These are phyloP conservation scores for Paraphoma sp. DNA, from an alignment of 2,329 filamentous ascomycete species.

Conservation along the genomic window DNA sequence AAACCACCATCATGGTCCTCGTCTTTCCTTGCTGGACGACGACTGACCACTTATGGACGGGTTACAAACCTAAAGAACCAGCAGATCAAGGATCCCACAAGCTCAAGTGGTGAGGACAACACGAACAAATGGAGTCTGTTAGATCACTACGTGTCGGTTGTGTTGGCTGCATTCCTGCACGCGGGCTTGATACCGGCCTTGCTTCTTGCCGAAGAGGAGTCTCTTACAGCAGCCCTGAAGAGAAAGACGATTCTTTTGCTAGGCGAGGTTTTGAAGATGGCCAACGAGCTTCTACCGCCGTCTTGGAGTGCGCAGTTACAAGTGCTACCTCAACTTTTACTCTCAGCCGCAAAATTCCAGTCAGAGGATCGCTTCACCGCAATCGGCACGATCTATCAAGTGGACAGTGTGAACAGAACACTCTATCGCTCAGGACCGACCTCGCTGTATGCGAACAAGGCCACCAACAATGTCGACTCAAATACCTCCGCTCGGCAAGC, in stretches of 20 bases:
- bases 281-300: conserved; percentile 82
- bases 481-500: conserved; percentile 45
- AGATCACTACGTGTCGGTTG: conserved; percentile 89
- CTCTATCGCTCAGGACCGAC: conserved; percentile 77
- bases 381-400: conserved; percentile 93
- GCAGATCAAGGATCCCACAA: conserved; percentile 56
- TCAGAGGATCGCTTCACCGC: conserved; percentile 78
- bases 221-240: conserved; percentile 73
- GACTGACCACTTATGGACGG: conserved; percentile 94
- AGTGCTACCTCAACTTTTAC: conserved; percentile 83
- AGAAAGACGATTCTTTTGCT: conserved; percentile 90
- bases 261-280: conserved; percentile 88
- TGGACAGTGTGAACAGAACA: conserved; percentile 95
- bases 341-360: conserved; percentile 74
- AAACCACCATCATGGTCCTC: conserved; percentile 95
- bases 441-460: conserved; percentile 42
- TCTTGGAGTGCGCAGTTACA: conserved; percentile 85
- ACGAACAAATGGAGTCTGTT: conserved; percentile 75
- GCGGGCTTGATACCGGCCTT: conserved; percentile 69
- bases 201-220: conserved; percentile 69
- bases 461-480: conserved; percentile 23
- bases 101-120: conserved; percentile 72
- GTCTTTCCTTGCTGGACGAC: conserved; percentile 88
- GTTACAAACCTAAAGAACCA: conserved; percentile 81
- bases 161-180: conserved; percentile 84